Evolutionary conservation across 2,329 filamentous ascomycete genomes (phyloP), one percentile per base, ranked within the genome.

Genomic region (Chaetomium sp.): DNA sequence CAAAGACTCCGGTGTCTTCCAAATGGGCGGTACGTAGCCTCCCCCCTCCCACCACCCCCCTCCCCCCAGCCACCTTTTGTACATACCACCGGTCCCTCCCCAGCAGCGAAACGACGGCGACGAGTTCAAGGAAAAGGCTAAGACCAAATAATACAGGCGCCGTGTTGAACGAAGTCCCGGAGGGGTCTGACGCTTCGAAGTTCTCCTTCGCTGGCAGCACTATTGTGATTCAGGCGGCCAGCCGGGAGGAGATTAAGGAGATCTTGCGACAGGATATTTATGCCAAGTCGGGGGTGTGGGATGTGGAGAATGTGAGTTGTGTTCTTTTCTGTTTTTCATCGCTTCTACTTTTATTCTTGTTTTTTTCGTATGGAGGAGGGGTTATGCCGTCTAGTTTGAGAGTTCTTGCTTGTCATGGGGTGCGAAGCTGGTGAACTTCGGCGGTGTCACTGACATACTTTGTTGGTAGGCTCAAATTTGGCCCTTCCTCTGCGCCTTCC

Each of bases 151-250:
- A 43, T 27, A 41, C 38, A 84, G 88, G 88, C 43, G 87, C 86
- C 27, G 74, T 86, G 52, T 74, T 92, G 6, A 79, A 87, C 43
- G 78, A 82, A 7, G 76, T 87, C 38, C 86, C 88, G 37, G 75
- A 80, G 5, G 81, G 86, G 56, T 78, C 86, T 32, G 73, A 79
- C 51, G 69, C 77, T 8, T 71, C 74, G 4, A 80, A 78, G 19
- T 79, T 82, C 44, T 83, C 87, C 67, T 90, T 94, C 73, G 81
- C 82, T 60, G 90, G 89, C 43, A 90, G 86, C 68, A 81, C 84
- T 14, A 73, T 94, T 66, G 76, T 95, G 34, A 75, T 82, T 41
- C 70, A 80, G 35, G 89, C 87, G 6, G 79, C 82, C 59, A 84
- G 79, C 7, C 82, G 79, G 64, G 86, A 91, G 61, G 86, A 90